Evolutionary conservation across 176 grass and related monocot genomes (phyloP), one percentile per base, ranked within the genome.

Genomic region (Musa troglodytarum): DNA sequence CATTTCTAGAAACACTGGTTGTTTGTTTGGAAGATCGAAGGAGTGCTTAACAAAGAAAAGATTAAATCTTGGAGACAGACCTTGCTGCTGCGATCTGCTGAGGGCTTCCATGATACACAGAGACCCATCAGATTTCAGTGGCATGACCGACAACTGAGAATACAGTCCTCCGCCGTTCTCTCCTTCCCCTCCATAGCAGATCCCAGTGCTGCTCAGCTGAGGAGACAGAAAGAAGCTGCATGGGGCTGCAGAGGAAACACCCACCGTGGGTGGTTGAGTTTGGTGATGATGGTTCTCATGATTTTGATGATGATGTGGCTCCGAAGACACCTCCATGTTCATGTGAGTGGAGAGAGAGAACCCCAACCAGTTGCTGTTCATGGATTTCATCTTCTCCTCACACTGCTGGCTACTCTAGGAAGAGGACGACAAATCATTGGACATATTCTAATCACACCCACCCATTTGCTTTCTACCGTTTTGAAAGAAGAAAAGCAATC

Each of bases 331-430:
- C 70, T 89, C 87, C 87, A 89, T 87, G 69, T 75, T 63, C 84
- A 80, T 78, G 34, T 89, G 86, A 19, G 88, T 79, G 24, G 90
- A 88, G 78, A 99, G 90, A 74, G 95, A 99, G 90, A 99, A 99
- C 67, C 88, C 88, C 52, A 99, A 69, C 88, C 95, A 94, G 84
- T 61, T 85, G 72, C 57, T 90, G 54, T 80, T 92, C 95, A 94
- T 99, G 65, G 74, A 68, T 19, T 82, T 71, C 58, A 69, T 83
- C 62, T 82, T 76, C 73, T 26, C 69, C 55, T 55, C 49, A 43
- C n/a, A 16, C 56, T 12, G 63, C 52, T 54, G 50, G 53, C 59
- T 22, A 16, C 7, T 10, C 49, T 50, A 50, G 34, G 17, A 70
- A 70, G 68, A 50, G 5, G 49, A 50, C 1, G 34, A 43, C 4